Conservation (phyloP, 1,284 basidiomycete species). For the Clitocybe nebularis region DNA sequence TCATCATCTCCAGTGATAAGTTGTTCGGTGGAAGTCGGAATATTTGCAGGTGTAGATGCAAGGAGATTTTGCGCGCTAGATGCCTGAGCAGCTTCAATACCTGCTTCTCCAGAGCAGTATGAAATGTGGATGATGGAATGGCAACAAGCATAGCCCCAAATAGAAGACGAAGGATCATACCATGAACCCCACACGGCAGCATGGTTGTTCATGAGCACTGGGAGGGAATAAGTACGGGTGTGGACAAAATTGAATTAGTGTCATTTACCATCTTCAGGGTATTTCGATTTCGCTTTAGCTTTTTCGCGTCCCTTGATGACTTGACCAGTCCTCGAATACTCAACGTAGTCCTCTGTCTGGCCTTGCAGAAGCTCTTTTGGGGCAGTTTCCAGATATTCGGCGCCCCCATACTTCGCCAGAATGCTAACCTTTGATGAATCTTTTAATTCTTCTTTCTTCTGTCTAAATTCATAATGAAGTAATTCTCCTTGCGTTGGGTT, state of each 20-base stretch:
- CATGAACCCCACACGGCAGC: slow-evolving; percentile 95
- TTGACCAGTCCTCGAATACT: slow-evolving; percentile 92
- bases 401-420: slow-evolving; percentile 90
- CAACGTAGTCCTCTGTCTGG: slow-evolving; percentile 96
- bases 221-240: slow-evolving; percentile 7
- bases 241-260: slow-evolving; percentile 9
- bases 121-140: slow-evolving; percentile 84
- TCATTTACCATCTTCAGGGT: slow-evolving; percentile 85
- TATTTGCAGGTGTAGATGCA: slow-evolving; percentile 30
- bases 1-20: slow-evolving; percentile 18
- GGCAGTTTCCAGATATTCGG: slow-evolving; percentile 83
- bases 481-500: slow-evolving; percentile 96
- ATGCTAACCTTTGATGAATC: slow-evolving; percentile 86
- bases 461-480: slow-evolving; percentile 84
- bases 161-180: slow-evolving; percentile 68
- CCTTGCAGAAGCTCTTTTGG: slow-evolving; percentile 89
- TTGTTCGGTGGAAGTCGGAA: slow-evolving; percentile 20
- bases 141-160: slow-evolving; percentile 96
- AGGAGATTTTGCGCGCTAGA: slow-evolving; percentile 72
- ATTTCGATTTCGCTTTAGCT: slow-evolving; percentile 84
- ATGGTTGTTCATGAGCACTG: slow-evolving; percentile 93
- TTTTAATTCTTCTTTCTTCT: slow-evolving; percentile 91
- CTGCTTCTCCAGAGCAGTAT: slow-evolving; percentile 90
- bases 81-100: slow-evolving; percentile 74
- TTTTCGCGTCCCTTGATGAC: slow-evolving; percentile 90